Conservation (phyloP, 2,329 filamentous ascomycete species). For the Kalmusia sp. region DNA sequence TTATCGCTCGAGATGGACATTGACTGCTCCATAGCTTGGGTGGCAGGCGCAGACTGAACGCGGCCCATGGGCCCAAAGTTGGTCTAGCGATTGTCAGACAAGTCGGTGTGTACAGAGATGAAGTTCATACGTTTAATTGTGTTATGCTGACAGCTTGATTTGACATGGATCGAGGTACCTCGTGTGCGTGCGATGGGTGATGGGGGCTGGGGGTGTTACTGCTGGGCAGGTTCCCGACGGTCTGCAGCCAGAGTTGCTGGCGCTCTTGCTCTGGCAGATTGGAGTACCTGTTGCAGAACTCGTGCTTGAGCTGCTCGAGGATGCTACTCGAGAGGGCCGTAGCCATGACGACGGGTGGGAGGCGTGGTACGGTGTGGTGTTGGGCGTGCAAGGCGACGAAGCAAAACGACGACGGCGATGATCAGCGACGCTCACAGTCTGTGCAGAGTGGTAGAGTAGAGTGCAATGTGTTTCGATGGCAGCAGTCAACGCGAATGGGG, state of each 20-base stretch:
- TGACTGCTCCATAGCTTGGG: constrained; percentile 36
- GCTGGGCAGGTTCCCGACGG: constrained; percentile 25
- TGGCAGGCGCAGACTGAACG: constrained; percentile 41
- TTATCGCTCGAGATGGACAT: constrained; percentile 29
- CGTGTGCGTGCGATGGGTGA: constrained; percentile 30
- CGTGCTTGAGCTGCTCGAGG: constrained; percentile 43
- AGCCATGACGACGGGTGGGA: constrained; percentile 35
- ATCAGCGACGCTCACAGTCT: constrained; percentile 29
- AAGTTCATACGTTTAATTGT: constrained; percentile 41
- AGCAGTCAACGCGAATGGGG: constrained; percentile 15
- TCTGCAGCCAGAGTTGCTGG: constrained; percentile 43
- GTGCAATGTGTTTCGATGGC: constrained; percentile 12
- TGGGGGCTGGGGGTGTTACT: constrained; percentile 23
- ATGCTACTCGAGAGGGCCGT: constrained; percentile 35
- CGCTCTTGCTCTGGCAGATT: constrained; percentile 44
- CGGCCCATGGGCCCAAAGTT: constrained; percentile 40
- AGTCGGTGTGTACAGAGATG: constrained; percentile 30
- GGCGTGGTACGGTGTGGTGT: constrained; percentile 2
- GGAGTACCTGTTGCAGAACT: constrained; percentile 43
- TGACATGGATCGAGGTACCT: constrained; percentile 45
- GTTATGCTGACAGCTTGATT: constrained; percentile 27
- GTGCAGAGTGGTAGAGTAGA: constrained; percentile 24
- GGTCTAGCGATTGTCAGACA: constrained; percentile 40
- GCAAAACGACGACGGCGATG: constrained; percentile 28
- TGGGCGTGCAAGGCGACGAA: constrained; percentile 13